phyloP scores from a whole-genome alignment of 352 stramenopile species.

The Globisporangium uncinulatum region DNA sequence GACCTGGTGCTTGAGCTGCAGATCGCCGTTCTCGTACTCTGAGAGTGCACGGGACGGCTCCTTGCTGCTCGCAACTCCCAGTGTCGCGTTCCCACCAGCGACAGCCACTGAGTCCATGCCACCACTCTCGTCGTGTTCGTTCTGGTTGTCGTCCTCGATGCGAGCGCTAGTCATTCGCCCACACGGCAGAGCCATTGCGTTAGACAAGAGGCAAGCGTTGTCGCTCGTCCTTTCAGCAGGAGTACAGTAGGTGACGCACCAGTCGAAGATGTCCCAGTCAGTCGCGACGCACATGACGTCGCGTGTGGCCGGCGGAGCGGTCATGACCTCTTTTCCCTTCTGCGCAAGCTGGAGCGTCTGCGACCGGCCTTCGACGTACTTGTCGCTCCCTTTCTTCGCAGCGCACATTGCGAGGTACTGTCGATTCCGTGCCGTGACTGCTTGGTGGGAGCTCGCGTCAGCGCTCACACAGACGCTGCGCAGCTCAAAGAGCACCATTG shows the following conservation, averaged over 20 bases:
- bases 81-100: neutral
- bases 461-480: constrained; percentile 59
- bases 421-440: constrained; percentile 48
- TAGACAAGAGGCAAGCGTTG: neutral
- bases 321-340: constrained; percentile 84
- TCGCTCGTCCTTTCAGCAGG: neutral
- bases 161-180: constrained; percentile 6
- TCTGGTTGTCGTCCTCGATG: constrained; percentile 31
- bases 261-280: constrained; percentile 87
- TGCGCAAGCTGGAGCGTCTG: constrained; percentile 74
- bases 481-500: constrained; percentile 58
- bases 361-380: constrained; percentile 53
- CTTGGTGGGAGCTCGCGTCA: constrained; percentile 39
- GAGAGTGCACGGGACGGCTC: constrained; percentile 14
- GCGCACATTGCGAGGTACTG: constrained; percentile 59
- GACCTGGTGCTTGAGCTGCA: constrained; percentile 61
- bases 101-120: constrained; percentile 7
- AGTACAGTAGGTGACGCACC: constrained; percentile 10
- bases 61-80: constrained; percentile 1
- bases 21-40: constrained; percentile 33
- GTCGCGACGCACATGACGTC: constrained; percentile 69
- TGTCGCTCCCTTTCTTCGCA: constrained; percentile 75
- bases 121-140: constrained; percentile 25
- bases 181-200: no score
- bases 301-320: constrained; percentile 61